Conservation (phyloP, 495 filamentous ascomycete species). For the Annulohypoxylon moriforme region DNA sequence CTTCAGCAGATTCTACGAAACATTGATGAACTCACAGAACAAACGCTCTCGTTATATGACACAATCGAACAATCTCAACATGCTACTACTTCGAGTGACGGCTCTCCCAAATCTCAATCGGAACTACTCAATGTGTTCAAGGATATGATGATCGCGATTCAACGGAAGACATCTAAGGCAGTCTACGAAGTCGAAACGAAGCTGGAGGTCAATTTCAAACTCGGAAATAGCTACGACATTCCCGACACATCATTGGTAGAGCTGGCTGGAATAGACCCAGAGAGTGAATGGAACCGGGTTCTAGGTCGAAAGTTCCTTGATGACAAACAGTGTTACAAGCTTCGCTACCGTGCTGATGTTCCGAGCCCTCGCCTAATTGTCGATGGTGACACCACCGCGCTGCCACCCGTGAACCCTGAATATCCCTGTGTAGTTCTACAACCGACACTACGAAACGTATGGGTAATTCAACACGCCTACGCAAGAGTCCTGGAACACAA, state of each 20-base stretch:
- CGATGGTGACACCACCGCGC: background rate
- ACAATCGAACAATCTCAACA: background rate
- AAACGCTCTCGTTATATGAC: background rate
- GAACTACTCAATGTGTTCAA: constrained; percentile 20
- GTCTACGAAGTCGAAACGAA: constrained; percentile 12
- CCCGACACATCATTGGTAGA: background rate
- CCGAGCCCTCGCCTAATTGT: constrained; percentile 8
- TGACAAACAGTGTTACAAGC: constrained; percentile 28
- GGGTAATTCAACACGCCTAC: constrained; percentile 37
- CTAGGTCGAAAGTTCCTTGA: background rate
- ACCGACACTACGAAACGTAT: constrained; percentile 37
- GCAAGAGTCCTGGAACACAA: constrained; percentile 24
- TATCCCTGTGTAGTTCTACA: constrained; percentile 15
- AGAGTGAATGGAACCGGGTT: constrained; percentile 12
- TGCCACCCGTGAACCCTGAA: background rate
- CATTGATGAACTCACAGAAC: constrained; percentile 29
- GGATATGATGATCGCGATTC: constrained; percentile 21
- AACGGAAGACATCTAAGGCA: constrained; percentile 25
- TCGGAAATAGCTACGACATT: background rate
- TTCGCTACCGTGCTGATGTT: constrained; percentile 16
- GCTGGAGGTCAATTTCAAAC: background rate
- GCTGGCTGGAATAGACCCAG: constrained; percentile 12
- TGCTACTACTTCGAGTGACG: background rate
- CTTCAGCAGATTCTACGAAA: constrained; percentile 9
- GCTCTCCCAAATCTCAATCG: constrained; percentile 3